Base-by-base conservation (phyloP, 805 yeast species). In the Pichia nakasei region DNA sequence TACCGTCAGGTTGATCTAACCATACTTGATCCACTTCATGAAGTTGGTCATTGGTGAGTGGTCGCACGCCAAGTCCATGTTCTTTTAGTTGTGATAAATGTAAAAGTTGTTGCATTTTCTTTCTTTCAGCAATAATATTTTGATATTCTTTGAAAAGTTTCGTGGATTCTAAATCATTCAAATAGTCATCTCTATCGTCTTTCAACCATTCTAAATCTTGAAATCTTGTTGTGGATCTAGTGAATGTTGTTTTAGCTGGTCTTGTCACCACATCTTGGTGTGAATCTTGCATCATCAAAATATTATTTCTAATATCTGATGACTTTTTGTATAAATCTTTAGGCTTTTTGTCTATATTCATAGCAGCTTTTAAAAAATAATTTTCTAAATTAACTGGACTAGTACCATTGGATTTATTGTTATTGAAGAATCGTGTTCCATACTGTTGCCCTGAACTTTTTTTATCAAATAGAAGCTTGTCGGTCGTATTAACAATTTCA, bases 111-210 rank as follows among this genome's bases (percentile, higher is more conserved):
- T 58, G 62, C 57, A 63, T 57, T 45, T 59, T 59, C 42, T 61
- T 59, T 31, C 73, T 63, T 49, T 72, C 74, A 38, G 63, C 65
- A 47, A 72, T 54, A 19, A 72, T 59, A 44, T 65, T 65, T 48
- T 67, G 73, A 48, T 72, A 74, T 40, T 63, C 68, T 44, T 64
- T 66, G 52, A 64, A 70, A 9, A 57, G 42, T 35, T 52, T 50
- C 1, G 64, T 57, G 5, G 61, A 53, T 43, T 60, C 63, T 24
- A 58, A 42, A 40, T 58, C 54, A 32, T 56, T 54, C 13, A 60
- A 49, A 42, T 60, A 60, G 43, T 63, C 66, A 20, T 54, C 61
- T 2, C 47, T 47, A 26, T 60, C 66, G 42, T 56, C 56, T 39
- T 53, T 54, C 15, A 57, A 41, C 65, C 64, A 60, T 42, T 59